Percentiles rank a stretch among this genome's conserved stretches.
Evolutionary conservation across 345 rosid genomes (phyloP).

Genomic region (Hibiscus mutabilis): DNA sequence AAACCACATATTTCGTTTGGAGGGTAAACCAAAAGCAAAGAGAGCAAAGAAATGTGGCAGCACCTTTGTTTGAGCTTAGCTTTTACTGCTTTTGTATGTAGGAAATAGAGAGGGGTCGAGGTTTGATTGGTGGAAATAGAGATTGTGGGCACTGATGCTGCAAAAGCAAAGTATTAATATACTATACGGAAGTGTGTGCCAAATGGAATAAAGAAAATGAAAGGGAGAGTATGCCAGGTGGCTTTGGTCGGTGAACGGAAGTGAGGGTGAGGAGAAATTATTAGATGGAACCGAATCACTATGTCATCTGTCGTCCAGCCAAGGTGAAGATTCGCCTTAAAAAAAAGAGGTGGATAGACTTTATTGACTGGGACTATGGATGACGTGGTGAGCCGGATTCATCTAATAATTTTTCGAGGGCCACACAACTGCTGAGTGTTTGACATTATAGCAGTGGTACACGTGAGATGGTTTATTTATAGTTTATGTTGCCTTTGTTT

Average conservation of each 20-base stretch:
- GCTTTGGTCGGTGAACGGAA: constrained; percentile 14
- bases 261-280: not conserved
- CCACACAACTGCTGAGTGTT: not conserved
- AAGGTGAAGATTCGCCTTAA: too few relatives aligned
- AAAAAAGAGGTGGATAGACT: too few relatives aligned
- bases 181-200: too few relatives aligned
- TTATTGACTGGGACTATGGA: too few relatives aligned
- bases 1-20: too few relatives aligned
- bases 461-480: constrained; percentile 16
- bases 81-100: too few relatives aligned
- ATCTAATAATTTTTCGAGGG: too few relatives aligned
- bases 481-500: not conserved
- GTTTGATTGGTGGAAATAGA: constrained; percentile 49
- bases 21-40: constrained; percentile 11
- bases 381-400: too few relatives aligned
- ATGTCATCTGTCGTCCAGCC: too few relatives aligned
- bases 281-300: too few relatives aligned
- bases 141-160: constrained; percentile 31
- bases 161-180: constrained; percentile 1
- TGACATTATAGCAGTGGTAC: not conserved
- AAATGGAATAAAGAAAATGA: not conserved
- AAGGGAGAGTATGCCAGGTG: constrained; percentile 12
- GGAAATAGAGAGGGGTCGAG: constrained; percentile 24
- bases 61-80: too few relatives aligned
- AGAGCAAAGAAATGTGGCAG: too few relatives aligned